Evolutionary conservation across 2,329 filamentous ascomycete species (phyloP).

Genomic region (Mycosphaerella sp.): DNA sequence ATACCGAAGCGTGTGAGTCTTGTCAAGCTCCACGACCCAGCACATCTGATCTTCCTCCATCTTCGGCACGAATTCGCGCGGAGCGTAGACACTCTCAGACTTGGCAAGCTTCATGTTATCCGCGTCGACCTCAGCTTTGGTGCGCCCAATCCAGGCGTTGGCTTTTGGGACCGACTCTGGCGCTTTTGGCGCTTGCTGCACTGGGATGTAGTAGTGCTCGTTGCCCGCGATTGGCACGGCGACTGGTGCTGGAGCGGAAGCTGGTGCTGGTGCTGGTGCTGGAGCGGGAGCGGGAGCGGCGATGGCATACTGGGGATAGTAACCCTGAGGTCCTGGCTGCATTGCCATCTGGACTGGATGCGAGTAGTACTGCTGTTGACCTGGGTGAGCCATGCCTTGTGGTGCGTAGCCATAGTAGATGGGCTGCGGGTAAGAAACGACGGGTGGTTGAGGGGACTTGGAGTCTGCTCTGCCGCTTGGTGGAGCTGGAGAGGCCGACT

Average conservation of each 20-base stretch:
- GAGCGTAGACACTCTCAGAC: conserved; percentile 32
- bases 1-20: conserved; percentile 30
- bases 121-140: conserved; percentile 35
- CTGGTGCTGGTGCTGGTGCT: conserved; percentile 5
- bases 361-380: conserved; percentile 21
- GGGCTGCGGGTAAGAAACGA: conserved; percentile 19
- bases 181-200: conserved; percentile 5
- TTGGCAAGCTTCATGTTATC: conserved; percentile 37
- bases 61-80: conserved; percentile 32
- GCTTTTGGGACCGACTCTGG: conserved; percentile 7
- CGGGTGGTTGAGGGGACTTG: conserved; percentile 11
- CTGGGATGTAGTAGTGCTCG: conserved; percentile 20
- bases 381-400: conserved; percentile 9
- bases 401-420: conserved; percentile 20
- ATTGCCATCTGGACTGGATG: conserved; percentile 10
- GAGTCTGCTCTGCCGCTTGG: conserved; percentile 4
- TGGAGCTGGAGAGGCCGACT: conserved; percentile 14
- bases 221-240: conserved; percentile 10
- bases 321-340: conserved; percentile 11
- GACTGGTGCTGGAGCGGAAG: conserved; percentile 11
- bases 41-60: conserved; percentile 33
- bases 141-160: conserved; percentile 34
- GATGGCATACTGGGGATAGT: conserved; percentile 22
- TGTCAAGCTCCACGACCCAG: conserved; percentile 35
- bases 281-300: conserved; percentile 12